These are phyloP conservation scores for Saccharomyces jurei DNA, from an alignment of 805 yeast species.

Conservation along the genomic window DNA sequence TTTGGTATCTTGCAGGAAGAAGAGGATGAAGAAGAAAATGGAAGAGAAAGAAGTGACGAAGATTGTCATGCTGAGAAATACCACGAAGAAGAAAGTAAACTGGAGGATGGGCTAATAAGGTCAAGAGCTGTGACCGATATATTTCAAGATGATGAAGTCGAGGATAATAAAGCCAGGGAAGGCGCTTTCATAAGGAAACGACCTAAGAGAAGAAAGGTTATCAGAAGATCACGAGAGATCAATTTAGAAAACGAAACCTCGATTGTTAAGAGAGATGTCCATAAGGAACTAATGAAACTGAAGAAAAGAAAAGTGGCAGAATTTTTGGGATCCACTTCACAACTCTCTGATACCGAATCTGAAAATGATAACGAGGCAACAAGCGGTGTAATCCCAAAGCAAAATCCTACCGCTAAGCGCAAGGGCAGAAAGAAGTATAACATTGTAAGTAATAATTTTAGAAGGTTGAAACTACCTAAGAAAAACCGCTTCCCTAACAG, in stretches of 20 bases:
- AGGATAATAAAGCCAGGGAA: conserved; percentile 9
- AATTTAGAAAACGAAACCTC: background rate
- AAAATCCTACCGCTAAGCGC: conserved; percentile 6
- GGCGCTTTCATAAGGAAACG: background rate
- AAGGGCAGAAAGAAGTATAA: conserved; percentile 25
- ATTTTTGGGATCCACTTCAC: conserved; percentile 7
- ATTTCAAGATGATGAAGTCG: conserved; percentile 14
- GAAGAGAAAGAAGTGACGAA: conserved; percentile 6
- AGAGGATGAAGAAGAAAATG: conserved; percentile 4
- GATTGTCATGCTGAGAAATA: conserved; percentile 13
- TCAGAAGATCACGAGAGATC: conserved; percentile 7
- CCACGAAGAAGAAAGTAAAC: conserved; percentile 6
- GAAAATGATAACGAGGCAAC: background rate
- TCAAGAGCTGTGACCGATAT: conserved; percentile 5
- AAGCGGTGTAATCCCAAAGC: conserved; percentile 6
- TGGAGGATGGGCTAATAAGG: background rate
- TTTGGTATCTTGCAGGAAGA: conserved; percentile 11
- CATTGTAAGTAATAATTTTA: conserved; percentile 41
- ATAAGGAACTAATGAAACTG: conserved; percentile 19
- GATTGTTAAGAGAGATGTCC: conserved; percentile 12
- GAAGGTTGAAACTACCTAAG: conserved; percentile 44
- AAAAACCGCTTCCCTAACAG: conserved; percentile 36
- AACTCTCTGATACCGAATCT: background rate
- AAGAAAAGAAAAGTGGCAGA: conserved; percentile 18
- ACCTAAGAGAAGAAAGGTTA: conserved; percentile 9